Base-by-base conservation (phyloP, 345 rosid genomes). In the Euphorbia peplus region DNA sequence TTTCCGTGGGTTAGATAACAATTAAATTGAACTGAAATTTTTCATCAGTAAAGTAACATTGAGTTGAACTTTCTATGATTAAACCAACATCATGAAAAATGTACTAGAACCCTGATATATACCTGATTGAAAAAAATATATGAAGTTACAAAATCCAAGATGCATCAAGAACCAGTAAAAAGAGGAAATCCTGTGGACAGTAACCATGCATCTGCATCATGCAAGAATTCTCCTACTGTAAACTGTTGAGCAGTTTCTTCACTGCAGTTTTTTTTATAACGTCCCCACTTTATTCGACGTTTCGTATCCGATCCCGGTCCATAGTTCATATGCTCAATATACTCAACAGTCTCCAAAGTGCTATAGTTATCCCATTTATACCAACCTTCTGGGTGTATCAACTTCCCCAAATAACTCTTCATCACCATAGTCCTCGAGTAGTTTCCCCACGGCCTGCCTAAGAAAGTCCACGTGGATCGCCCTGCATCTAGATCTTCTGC, bases 381-480 rank as follows among this genome's bases (percentile, higher is more conserved):
- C 70, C 70, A 52, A 2, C 70, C 70, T 16, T 32, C 60, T 52
- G 70, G 60, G 11, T 66, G 44, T 66, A 66, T 66, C 70, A 66
- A 44, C n/a, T 52, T 26, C 32, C 70, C 70, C 25, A 66, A 51
- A 22, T 66, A 66, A 37, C 70, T 66, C 29, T 53, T 66, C 60
- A 52, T 32, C n/a, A 66, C 29, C n/a, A 66, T 35, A 4, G 60
- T 52, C 28, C 70, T 51, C 0, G 70, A 66, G 32, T 52, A 66
- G 60, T 66, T 66, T 35, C 70, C 57, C 70, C 70, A 66, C 8
- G 70, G 70, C 50, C 70, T 30, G 30, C 70, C 70, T 47, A 66
- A 53, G 60, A 66, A 66, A 0, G 60, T 66, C 2, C 47, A 51
- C 32, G 54, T 14, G 14, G 19, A n/a, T 19, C 22, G 46, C 60